Evolutionary conservation across 108 stramenopile genomes (phyloP).

Genomic region (Fragilaria crotonensis): DNA sequence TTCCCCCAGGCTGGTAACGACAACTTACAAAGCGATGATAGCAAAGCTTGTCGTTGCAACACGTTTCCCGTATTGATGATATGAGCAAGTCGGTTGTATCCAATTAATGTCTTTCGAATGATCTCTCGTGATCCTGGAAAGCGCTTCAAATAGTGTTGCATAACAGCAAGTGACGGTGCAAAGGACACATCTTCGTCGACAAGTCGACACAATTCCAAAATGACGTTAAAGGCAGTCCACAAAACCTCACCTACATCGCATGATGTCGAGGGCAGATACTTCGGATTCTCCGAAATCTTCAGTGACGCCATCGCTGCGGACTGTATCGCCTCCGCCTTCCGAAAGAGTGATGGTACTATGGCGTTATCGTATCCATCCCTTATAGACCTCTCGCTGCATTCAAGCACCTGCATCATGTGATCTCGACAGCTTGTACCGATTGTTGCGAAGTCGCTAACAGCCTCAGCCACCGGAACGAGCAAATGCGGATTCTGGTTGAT

Average conservation of each 20-base stretch:
- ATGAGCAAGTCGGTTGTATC: constrained; percentile 47
- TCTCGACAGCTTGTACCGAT: constrained; percentile 70
- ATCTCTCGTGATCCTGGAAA: constrained; percentile 59
- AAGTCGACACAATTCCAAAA: constrained; percentile 18
- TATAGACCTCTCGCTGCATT: constrained; percentile 24
- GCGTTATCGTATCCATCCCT: no score
- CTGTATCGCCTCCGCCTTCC: no score
- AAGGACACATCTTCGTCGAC: constrained; percentile 20
- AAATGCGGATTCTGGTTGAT: constrained; percentile 20
- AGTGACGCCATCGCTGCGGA: no score
- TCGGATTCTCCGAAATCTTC: no score
- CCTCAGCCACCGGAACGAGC: constrained; percentile 40
- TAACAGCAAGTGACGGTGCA: constrained; percentile 57
- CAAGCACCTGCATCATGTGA: constrained; percentile 56
- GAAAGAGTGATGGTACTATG: no score
- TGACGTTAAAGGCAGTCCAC: constrained; percentile 27
- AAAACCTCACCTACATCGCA: constrained; percentile 38
- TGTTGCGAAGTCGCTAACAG: constrained; percentile 70
- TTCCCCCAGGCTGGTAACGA: constrained; percentile 85
- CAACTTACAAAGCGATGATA: constrained; percentile 76
- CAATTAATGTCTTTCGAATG: constrained; percentile 40
- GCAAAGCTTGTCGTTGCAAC: constrained; percentile 56
- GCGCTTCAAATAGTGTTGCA: constrained; percentile 82
- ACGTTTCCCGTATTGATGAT: constrained; percentile 4
- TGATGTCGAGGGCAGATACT: no score